Base-by-base conservation (phyloP, 2,329 filamentous ascomycete species). In the Pseudogymnoascus sp. region DNA sequence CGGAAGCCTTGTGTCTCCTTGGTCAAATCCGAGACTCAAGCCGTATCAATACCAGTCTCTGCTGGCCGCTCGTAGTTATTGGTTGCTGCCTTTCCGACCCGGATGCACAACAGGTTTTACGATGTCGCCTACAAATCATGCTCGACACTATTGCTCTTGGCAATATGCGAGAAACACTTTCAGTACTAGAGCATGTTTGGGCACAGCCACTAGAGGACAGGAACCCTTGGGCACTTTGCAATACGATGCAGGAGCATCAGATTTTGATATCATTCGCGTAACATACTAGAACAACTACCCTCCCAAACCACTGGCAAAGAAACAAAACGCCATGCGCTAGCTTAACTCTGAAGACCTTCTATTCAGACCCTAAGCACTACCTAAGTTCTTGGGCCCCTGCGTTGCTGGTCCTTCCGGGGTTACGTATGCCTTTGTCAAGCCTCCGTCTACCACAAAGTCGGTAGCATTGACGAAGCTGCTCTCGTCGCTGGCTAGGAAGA, bases 401-500 rank as follows among this genome's bases (percentile, higher is more conserved):
- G 78, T 69, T 11, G 84, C 73, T n/a, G 82, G 78, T 4, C 86
- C 86, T 75, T 88, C 84, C 1, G 86, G 78, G 1, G 86, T 89
- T 28, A 89, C 85, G 75, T 97, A 97, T 50, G 92, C 90, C 82
- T 90, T 96, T 71, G 87, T 93, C 90, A 99, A 90, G 65, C 93
- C 93, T 64, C 94, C 94, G 71, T 99, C 93, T 25, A 97, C 92
- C 3, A 96, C 88, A 78, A 97, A 96, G 73, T 97, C 94, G 64
- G 85, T 42, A 10, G 85, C 88, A 67, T 89, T 91, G 68, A 90
- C 83, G 69, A 90, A 91, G 75, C 85, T 87, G 72, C 84, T 84
- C 75, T 90, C 88, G 66, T 91, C 87, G 70, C 85, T 89, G 16
- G 88, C 88, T 63, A 91, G 76, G 77, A 90, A 91, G 8, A 91